A percentile compares a stretch with the other conserved stretches of the same genome.
Conservation (phyloP, 352 stramenopile genomes). For the Aphanomyces euteiches region DNA sequence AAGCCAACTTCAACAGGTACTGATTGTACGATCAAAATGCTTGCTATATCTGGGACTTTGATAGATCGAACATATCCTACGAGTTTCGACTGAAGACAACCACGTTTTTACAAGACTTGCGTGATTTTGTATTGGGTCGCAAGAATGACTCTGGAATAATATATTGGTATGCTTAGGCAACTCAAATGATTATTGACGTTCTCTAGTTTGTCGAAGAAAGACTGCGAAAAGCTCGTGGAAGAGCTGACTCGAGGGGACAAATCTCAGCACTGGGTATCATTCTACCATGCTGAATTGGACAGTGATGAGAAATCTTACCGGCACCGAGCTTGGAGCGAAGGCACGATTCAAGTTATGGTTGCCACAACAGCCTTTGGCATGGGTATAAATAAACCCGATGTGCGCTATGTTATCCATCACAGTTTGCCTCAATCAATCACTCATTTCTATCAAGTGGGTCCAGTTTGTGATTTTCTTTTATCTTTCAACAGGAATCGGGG, state of each 20-base stretch:
- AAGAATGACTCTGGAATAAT: slow-evolving; percentile 17
- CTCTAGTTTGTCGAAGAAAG: slow-evolving; percentile 23
- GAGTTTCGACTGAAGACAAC: slow-evolving; percentile 12
- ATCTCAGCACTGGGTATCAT: slow-evolving; percentile 13
- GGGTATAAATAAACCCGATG: slow-evolving; percentile 30
- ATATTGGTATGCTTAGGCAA: slow-evolving; percentile 3
- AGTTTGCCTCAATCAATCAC: slow-evolving; percentile 24
- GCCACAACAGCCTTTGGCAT: slow-evolving; percentile 33
- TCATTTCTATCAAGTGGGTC: slow-evolving; percentile 29
- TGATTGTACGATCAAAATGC: slow-evolving; percentile 38
- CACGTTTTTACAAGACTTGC: slow-evolving; percentile 19
- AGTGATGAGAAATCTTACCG: slow-evolving; percentile 16
- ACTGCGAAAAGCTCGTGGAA: slow-evolving; percentile 9
- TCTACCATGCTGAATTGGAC: slow-evolving; percentile 13
- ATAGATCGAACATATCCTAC: slow-evolving; percentile 24
- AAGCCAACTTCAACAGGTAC: slow-evolving; percentile 22
- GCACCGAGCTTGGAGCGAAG: slow-evolving; percentile 18
- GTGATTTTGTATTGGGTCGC: neutral
- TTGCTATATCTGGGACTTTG: slow-evolving; percentile 28
- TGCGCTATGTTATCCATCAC: slow-evolving; percentile 32
- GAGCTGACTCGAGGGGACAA: slow-evolving; percentile 8
- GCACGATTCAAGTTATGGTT: slow-evolving; percentile 25
- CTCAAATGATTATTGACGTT: neutral
- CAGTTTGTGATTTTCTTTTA: neutral
- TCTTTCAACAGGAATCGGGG: slow-evolving; percentile 17